A percentile compares a stretch with the other conserved stretches of the same genome.
These are phyloP conservation scores for Rhizoclosmatium sp. DNA, from an alignment of 192 early-diverging fungal species.

Conservation along the genomic window DNA sequence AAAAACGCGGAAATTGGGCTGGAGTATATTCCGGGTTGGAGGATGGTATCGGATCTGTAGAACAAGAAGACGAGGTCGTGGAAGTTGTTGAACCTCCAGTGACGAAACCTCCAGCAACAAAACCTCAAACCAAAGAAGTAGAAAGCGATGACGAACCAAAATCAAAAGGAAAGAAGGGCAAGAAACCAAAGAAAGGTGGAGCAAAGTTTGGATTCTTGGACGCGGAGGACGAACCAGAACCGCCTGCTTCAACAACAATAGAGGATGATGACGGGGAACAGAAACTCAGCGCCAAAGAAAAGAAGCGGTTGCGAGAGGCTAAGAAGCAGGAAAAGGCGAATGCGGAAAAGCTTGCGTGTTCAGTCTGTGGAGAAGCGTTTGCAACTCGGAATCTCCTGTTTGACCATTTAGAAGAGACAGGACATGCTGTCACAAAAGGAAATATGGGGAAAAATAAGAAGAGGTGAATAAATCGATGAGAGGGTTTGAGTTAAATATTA, in stretches of 20 bases:
- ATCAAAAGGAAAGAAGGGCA: background rate
- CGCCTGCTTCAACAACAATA: background rate
- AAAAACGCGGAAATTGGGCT: background rate
- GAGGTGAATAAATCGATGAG: too few species aligned
- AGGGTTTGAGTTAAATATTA: too few species aligned
- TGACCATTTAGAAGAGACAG: constrained; percentile 83
- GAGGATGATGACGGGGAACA: background rate
- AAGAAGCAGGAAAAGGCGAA: constrained; percentile 31
- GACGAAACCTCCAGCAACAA: too few species aligned
- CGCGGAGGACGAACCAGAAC: background rate
- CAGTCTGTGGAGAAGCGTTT: constrained; percentile 80
- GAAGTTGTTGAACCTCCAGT: too few species aligned
- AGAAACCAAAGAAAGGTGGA: background rate
- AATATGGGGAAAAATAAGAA: too few species aligned
- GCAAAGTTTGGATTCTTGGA: background rate
- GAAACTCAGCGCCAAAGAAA: constrained; percentile 44
- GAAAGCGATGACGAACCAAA: constrained; percentile 15
- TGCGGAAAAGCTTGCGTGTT: constrained; percentile 64
- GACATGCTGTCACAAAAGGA: constrained; percentile 68
- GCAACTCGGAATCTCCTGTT: constrained; percentile 85
- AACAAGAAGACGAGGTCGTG: too few species aligned
- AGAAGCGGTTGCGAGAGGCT: constrained; percentile 35
- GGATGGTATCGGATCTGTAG: too few species aligned
- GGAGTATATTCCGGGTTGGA: too few species aligned
- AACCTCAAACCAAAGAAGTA: background rate